phyloP scores from a whole-genome alignment of 805 yeast species.

The Cyberlindnera mycetangii region DNA sequence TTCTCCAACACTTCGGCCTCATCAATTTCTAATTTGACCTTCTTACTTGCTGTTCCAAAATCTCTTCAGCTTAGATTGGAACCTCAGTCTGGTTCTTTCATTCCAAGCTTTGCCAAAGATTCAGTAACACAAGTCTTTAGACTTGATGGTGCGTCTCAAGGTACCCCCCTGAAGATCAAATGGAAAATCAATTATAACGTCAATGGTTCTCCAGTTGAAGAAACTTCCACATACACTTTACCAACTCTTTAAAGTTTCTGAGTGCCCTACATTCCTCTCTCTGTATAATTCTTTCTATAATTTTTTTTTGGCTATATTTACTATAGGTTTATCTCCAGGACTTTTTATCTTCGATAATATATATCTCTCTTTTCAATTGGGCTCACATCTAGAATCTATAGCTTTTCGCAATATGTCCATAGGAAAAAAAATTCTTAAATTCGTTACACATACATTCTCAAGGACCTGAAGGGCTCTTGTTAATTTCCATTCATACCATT shows the following conservation, averaged over 20 bases:
- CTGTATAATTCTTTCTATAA: background rate
- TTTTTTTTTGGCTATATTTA: background rate
- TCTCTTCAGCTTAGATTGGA: conserved; percentile 52
- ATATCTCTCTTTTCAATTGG: no score
- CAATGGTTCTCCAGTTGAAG: conserved; percentile 48
- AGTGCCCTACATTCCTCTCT: no score
- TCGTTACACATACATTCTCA: conserved; percentile 1
- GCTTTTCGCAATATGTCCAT: no score
- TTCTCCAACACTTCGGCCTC: conserved; percentile 49
- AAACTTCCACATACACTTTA: conserved; percentile 51
- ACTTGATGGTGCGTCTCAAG: conserved; percentile 34
- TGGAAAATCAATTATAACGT: conserved; percentile 64
- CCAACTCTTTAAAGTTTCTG: conserved; percentile 28
- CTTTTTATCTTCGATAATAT: no score
- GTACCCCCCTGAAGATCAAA: conserved; percentile 57
- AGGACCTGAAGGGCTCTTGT: background rate
- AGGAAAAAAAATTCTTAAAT: background rate
- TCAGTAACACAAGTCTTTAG: conserved; percentile 53
- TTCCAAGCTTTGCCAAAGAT: conserved; percentile 46
- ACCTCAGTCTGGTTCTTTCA: conserved; percentile 55
- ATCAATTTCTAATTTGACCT: conserved; percentile 49
- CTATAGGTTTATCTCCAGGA: no score
- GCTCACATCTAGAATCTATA: no score
- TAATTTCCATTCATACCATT: conserved; percentile 1
- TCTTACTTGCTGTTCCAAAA: conserved; percentile 72